Percentiles rank a stretch among this genome's conserved stretches.
Evolutionary conservation across 2,329 filamentous ascomycete species (phyloP).

Genomic region (Sordariomycetes sp.): DNA sequence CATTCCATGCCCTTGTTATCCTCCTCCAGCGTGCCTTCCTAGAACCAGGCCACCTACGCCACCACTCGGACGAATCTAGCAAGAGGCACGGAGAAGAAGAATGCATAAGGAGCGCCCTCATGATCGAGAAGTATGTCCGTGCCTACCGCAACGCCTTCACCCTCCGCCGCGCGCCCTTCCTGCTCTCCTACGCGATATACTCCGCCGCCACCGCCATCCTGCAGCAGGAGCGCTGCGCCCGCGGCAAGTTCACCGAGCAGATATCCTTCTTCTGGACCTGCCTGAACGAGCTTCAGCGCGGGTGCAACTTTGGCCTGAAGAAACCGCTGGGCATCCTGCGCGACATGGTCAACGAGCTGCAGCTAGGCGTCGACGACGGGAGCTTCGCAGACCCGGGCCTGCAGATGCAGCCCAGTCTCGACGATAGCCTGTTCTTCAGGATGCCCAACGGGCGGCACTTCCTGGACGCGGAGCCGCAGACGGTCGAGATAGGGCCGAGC

Average conservation of each 20-base stretch:
- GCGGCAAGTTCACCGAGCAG: conserved; percentile 18
- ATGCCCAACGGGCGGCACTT: conserved; percentile 8
- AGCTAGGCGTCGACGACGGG: conserved; percentile 5
- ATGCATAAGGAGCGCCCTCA: conserved; percentile 19
- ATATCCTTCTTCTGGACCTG: conserved; percentile 25
- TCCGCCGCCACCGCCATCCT: conserved; percentile 20
- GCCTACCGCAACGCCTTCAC: conserved; percentile 26
- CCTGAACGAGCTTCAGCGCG: conserved; percentile 20
- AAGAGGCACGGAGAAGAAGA: conserved; percentile 16
- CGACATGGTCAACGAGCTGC: conserved; percentile 18
- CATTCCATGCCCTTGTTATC: conserved; percentile 29
- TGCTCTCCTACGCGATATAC: conserved; percentile 30
- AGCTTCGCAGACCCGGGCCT: not conserved
- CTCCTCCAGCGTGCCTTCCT: conserved; percentile 33
- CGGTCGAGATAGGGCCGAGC: not conserved
- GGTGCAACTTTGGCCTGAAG: conserved; percentile 24
- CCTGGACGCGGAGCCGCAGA: too few species aligned
- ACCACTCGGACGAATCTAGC: conserved; percentile 14
- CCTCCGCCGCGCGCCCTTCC: conserved; percentile 25
- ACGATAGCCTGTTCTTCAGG: conserved; percentile 18
- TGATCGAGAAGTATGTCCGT: conserved; percentile 23
- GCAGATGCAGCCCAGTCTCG: conserved; percentile 12
- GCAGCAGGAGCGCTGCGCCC: conserved; percentile 17
- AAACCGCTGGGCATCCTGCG: conserved; percentile 21
- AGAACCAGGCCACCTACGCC: conserved; percentile 17